A percentile compares a stretch with the other conserved stretches of the same genome.
These are phyloP conservation scores for Prunus mira DNA, from an alignment of 306 rosid genomes.

Conservation along the genomic window DNA sequence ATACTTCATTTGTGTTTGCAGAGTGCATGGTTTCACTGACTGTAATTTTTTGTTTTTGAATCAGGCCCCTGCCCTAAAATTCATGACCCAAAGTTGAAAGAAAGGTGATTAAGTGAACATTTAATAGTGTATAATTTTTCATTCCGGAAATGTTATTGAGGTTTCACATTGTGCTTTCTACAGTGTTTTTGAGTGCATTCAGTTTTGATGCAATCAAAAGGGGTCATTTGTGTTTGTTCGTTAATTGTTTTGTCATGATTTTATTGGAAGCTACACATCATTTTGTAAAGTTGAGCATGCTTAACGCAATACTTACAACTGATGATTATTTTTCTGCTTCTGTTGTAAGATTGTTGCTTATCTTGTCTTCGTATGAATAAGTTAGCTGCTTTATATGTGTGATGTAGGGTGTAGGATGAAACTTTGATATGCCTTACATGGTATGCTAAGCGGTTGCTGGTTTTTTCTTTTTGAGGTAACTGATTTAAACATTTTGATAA, in stretches of 20 bases:
- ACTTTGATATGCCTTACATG: slow-evolving; percentile 18
- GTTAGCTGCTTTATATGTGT: slow-evolving; percentile 16
- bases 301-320: background rate
- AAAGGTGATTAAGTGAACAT: slow-evolving; percentile 51
- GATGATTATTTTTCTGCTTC: background rate
- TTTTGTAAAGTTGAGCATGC: background rate
- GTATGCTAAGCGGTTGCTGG: slow-evolving; percentile 14
- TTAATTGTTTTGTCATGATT: background rate
- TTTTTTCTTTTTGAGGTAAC: slow-evolving; percentile 20
- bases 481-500: slow-evolving; percentile 12
- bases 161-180: background rate
- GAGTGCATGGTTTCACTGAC: slow-evolving; percentile 4
- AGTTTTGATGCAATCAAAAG: background rate
- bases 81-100: slow-evolving; percentile 94
- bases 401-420: slow-evolving; percentile 21
- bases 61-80: slow-evolving; percentile 88
- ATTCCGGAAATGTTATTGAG: background rate
- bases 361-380: background rate
- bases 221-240: background rate
- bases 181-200: slow-evolving; percentile 1
- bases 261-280: background rate
- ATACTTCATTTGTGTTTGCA: slow-evolving; percentile 3
- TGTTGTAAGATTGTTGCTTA: slow-evolving; percentile 2
- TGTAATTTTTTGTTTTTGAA: slow-evolving; percentile 2
- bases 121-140: background rate